These are phyloP conservation scores for Opeltia flavorubescens DNA, from an alignment of 495 filamentous ascomycete genomes.

Conservation along the genomic window DNA sequence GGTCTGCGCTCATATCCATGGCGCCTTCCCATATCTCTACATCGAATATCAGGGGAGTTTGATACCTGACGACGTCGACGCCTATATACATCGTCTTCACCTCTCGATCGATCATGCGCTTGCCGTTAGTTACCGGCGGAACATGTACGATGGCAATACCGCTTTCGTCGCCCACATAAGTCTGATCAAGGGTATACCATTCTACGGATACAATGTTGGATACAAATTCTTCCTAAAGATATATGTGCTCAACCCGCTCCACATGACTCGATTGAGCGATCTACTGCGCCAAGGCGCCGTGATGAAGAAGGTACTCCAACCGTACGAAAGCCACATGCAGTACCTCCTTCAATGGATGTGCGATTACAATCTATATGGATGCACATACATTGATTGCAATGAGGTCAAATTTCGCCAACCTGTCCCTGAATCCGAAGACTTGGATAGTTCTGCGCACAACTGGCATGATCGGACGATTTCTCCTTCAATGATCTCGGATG, in stretches of 20 bases:
- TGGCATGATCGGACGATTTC: slow-evolving; percentile 72
- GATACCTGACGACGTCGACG: slow-evolving; percentile 45
- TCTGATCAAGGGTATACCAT: slow-evolving; percentile 83
- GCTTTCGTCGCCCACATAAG: slow-evolving; percentile 79
- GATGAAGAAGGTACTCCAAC: slow-evolving; percentile 70
- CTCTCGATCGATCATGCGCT: slow-evolving; percentile 75
- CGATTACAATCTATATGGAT: slow-evolving; percentile 93
- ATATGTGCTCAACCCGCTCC: slow-evolving; percentile 72
- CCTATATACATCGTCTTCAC: slow-evolving; percentile 59
- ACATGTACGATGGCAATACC: slow-evolving; percentile 49
- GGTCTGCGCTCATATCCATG: slow-evolving; percentile 92
- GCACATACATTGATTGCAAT: slow-evolving; percentile 62
- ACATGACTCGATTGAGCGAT: slow-evolving; percentile 72
- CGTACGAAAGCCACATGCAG: slow-evolving; percentile 85
- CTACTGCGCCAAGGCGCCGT: slow-evolving; percentile 75
- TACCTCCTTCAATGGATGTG: slow-evolving; percentile 94
- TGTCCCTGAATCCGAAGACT: slow-evolving; percentile 52
- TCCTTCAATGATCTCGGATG: slow-evolving; percentile 37
- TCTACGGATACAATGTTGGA: slow-evolving; percentile 89
- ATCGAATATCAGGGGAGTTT: slow-evolving; percentile 70
- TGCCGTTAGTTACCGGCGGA: slow-evolving; percentile 64
- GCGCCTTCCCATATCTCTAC: slow-evolving; percentile 88
- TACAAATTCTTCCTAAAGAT: slow-evolving; percentile 88
- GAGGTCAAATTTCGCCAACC: slow-evolving; percentile 60
- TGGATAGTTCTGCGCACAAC: slow-evolving; percentile 40